Evolutionary conservation across 2,329 filamentous ascomycete genomes (phyloP).

Genomic region (Colletotrichum noveboracense): DNA sequence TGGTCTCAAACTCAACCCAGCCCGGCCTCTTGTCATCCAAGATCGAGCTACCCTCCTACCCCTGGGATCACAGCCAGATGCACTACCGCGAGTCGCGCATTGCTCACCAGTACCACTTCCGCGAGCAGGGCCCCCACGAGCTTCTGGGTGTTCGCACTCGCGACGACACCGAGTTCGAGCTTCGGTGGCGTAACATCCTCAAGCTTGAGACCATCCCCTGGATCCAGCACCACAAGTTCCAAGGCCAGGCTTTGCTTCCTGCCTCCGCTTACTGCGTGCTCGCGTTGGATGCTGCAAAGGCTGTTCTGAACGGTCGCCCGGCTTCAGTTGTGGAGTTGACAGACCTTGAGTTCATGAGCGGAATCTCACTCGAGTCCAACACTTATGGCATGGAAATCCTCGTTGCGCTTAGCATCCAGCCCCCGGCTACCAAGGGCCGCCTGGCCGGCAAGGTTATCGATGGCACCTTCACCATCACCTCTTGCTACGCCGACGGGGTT

Average conservation of each 20-base stretch:
- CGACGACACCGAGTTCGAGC: constrained; percentile 13
- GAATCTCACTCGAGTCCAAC: constrained; percentile 33
- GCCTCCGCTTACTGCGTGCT: constrained; percentile 48
- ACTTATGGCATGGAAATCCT: constrained; percentile 27
- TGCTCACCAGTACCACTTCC: constrained; percentile 31
- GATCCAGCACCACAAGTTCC: constrained; percentile 40
- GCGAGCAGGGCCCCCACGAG: constrained; percentile 38
- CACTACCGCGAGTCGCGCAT: constrained; percentile 39
- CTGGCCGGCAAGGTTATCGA: constrained; percentile 2
- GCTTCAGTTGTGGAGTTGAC: constrained; percentile 35
- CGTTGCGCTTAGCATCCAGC: constrained; percentile 23
- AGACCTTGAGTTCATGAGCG: constrained; percentile 35
- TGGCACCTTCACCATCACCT: constrained; percentile 23
- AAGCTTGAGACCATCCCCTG: constrained; percentile 31
- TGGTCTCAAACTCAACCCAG: constrained; percentile 27
- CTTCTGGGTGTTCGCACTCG: constrained; percentile 27
- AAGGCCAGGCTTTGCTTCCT: constrained; percentile 47
- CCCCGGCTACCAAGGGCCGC: constrained; percentile 16
- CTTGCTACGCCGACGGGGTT: constrained; percentile 10
- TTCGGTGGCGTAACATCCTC: constrained; percentile 26
- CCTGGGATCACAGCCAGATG: constrained; percentile 38
- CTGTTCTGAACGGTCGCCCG: constrained; percentile 25
- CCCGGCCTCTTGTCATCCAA: constrained; percentile 21
- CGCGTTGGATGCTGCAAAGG: constrained; percentile 46
- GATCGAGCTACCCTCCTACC: constrained; percentile 39